phyloP scores from a whole-genome alignment of 139 green algal genomes.

The Chlorella sorokiniana region DNA sequence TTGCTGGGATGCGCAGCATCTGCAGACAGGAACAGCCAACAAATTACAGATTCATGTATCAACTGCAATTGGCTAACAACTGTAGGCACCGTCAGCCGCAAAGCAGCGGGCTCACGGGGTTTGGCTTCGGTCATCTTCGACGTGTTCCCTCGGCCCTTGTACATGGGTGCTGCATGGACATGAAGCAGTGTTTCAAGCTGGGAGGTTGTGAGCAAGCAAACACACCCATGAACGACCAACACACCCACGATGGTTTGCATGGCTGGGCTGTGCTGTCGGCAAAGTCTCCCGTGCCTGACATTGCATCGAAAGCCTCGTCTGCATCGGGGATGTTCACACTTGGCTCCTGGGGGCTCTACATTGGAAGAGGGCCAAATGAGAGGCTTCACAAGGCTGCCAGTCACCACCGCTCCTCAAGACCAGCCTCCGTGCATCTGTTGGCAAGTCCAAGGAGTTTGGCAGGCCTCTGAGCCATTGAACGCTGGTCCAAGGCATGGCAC shows the following conservation, averaged over 20 bases:
- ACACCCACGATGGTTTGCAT: too few relatives aligned
- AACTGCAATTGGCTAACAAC: too few relatives aligned
- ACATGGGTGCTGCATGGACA: neutral
- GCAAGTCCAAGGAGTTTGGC: too few relatives aligned
- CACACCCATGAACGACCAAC: too few relatives aligned
- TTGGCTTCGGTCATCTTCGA: neutral
- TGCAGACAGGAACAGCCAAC: neutral
- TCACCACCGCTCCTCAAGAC: too few relatives aligned
- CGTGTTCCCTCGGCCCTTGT: conserved; percentile 9
- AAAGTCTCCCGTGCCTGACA: neutral
- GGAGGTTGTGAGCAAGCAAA: neutral
- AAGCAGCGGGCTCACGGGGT: neutral
- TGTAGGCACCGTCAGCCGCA: too few relatives aligned
- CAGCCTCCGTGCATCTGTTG: too few relatives aligned
- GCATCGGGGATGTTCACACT: neutral
- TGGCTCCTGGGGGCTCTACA: neutral
- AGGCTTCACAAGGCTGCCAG: too few relatives aligned
- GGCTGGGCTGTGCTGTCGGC: too few relatives aligned
- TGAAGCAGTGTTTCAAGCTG: neutral
- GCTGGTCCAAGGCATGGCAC: too few relatives aligned
- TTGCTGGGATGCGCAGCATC: neutral
- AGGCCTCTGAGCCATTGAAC: too few relatives aligned
- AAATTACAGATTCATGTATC: neutral
- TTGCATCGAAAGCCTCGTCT: neutral
- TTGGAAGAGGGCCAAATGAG: neutral